A percentile compares a stretch with the other conserved stretches of the same genome.
These are phyloP conservation scores for Borovskyia barvae DNA, from an alignment of 208 protist species.

Conservation along the genomic window DNA sequence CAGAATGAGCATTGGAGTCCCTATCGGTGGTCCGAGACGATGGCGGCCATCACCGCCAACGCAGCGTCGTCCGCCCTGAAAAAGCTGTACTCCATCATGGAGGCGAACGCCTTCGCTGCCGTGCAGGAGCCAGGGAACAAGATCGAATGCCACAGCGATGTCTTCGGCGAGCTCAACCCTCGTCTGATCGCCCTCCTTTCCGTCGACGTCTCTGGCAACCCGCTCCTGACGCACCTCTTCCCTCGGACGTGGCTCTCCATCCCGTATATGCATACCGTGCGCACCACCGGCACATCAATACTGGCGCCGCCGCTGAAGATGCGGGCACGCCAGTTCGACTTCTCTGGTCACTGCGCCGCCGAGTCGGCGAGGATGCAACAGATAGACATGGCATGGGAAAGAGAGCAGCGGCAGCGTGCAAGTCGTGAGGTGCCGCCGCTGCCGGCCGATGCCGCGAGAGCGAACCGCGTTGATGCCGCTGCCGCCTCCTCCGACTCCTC, in stretches of 20 bases:
- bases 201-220: slow-evolving; percentile 47
- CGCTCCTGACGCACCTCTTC: slow-evolving; percentile 21
- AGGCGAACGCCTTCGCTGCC: slow-evolving; percentile 10
- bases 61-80: slow-evolving; percentile 1
- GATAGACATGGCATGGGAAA: too few relatives aligned
- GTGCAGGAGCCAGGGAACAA: slow-evolving; percentile 10
- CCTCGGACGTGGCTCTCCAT: slow-evolving; percentile 21
- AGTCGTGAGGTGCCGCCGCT: too few relatives aligned
- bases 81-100: slow-evolving; percentile 7
- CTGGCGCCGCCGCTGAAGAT: slow-evolving; percentile 11
- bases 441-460: too few relatives aligned
- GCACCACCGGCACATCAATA: slow-evolving; percentile 16
- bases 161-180: slow-evolving; percentile 44
- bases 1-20: slow-evolving; percentile 22
- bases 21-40: slow-evolving; percentile 23
- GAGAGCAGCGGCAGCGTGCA: too few relatives aligned
- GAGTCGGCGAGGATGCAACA: too few relatives aligned
- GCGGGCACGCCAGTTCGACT: slow-evolving; percentile 11
- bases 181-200: slow-evolving; percentile 32
- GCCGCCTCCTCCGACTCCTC: too few relatives aligned
- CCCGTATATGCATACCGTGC: slow-evolving; percentile 18
- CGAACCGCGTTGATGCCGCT: too few relatives aligned
- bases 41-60: slow-evolving; percentile 13
- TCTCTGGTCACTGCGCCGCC: slow-evolving; percentile 3
- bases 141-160: slow-evolving; percentile 23